A percentile compares a stretch with the other conserved stretches of the same genome.
Conservation (phyloP, 768 basidiomycete genomes). For the Psilocybe cyanescens region DNA sequence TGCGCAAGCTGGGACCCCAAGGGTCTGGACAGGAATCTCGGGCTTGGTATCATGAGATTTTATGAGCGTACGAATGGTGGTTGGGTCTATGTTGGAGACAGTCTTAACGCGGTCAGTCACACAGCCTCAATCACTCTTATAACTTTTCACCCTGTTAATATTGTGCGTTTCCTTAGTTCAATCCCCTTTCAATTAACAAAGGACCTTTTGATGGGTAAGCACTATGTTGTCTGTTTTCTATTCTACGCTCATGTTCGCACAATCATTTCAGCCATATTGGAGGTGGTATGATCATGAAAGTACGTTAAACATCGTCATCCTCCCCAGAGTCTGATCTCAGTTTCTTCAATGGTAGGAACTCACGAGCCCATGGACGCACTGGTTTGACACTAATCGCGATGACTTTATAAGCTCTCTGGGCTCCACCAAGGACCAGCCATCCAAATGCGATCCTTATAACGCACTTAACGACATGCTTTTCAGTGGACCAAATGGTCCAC, state of each 20-base stretch:
- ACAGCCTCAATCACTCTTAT: neutral
- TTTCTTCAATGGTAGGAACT: neutral
- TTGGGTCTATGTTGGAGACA: constrained; percentile 2
- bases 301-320: neutral
- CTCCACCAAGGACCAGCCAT: neutral
- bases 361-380: constrained; percentile 1
- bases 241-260: neutral
- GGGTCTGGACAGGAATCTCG: neutral
- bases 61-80: neutral
- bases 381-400: constrained; percentile 1
- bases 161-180: neutral
- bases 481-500: neutral
- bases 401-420: neutral
- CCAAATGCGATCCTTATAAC: neutral
- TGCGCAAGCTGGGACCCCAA: constrained; percentile 8
- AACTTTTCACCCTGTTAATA: too few relatives aligned
- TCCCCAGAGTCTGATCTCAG: neutral
- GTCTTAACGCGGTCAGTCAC: constrained; percentile 2
- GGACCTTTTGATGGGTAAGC: constrained; percentile 7
- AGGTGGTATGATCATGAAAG: constrained; percentile 3
- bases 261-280: neutral
- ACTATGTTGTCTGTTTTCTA: neutral
- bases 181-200: neutral
- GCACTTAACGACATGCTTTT: constrained; percentile 1
- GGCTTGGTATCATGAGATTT: constrained; percentile 2